Conservation (phyloP, 176 grass and related monocot species). For the Oropetium thomaeum region DNA sequence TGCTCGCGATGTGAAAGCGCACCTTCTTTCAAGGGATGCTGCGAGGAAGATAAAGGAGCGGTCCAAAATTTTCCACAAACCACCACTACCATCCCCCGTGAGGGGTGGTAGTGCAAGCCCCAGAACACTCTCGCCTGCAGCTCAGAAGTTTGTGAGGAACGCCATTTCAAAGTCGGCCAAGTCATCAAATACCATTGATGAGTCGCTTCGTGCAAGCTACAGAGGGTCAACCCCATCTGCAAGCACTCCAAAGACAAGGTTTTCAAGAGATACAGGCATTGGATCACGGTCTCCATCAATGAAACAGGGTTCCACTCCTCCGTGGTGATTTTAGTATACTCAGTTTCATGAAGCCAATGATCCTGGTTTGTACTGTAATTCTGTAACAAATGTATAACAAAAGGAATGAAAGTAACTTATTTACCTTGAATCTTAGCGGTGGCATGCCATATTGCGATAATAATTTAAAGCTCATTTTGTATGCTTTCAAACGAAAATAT, state of each 20-base stretch:
- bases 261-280: conserved; percentile 76
- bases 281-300: conserved; percentile 67
- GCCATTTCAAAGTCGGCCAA: conserved; percentile 78
- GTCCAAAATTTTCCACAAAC: conserved; percentile 65
- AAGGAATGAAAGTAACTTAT: conserved; percentile 9
- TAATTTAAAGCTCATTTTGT: background rate
- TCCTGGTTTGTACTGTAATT: conserved; percentile 19
- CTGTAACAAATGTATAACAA: conserved; percentile 23
- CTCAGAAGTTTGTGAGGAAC: conserved; percentile 92
- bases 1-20: conserved; percentile 75
- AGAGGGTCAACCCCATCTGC: conserved; percentile 62
- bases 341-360: background rate
- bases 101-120: conserved; percentile 88
- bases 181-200: conserved; percentile 65
- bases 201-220: conserved; percentile 92
- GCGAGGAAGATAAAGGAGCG: conserved; percentile 82
- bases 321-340: conserved; percentile 58
- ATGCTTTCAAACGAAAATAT: background rate
- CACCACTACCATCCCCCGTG: conserved; percentile 64
- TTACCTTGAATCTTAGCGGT: background rate
- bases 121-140: conserved; percentile 73
- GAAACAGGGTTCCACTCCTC: conserved; percentile 59
- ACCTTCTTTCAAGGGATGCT: conserved; percentile 80
- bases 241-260: conserved; percentile 69
- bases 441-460: background rate